These are phyloP conservation scores for Mortierella sp. DNA, from an alignment of 371 early-diverging fungal genomes.

Conservation along the genomic window DNA sequence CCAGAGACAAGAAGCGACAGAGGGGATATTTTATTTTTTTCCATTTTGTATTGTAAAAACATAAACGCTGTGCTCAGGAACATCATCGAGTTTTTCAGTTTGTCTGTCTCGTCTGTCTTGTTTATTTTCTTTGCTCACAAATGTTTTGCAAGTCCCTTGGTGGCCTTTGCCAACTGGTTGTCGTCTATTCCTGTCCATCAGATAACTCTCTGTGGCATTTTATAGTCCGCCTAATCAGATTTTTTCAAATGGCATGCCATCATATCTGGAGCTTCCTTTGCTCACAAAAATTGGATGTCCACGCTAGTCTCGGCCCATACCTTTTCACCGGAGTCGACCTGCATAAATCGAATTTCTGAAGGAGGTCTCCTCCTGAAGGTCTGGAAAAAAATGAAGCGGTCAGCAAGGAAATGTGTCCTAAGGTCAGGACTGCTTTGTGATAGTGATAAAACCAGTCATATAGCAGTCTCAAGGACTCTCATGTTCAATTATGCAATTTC, in stretches of 20 bases:
- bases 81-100: slow-evolving; percentile 13
- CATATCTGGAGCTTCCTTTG: slow-evolving; percentile 15
- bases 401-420: no score
- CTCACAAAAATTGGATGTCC: slow-evolving; percentile 14
- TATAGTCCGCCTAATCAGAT: slow-evolving; percentile 16
- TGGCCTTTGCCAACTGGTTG: slow-evolving; percentile 13
- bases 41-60: background rate
- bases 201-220: slow-evolving; percentile 15
- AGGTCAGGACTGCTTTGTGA: no score
- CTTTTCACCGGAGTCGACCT: no score
- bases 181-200: slow-evolving; percentile 15
- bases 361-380: no score
- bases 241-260: slow-evolving; percentile 13
- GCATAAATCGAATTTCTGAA: no score
- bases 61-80: slow-evolving; percentile 11
- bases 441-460: no score
- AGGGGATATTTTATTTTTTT: background rate
- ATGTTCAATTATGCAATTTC: no score
- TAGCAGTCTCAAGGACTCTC: no score
- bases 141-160: slow-evolving; percentile 2
- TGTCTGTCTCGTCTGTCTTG: slow-evolving; percentile 16
- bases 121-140: slow-evolving; percentile 18
- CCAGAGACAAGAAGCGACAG: slow-evolving; percentile 11
- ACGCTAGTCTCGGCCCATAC: no score
- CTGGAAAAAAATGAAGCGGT: no score